phyloP scores from a whole-genome alignment of 306 rosid species.

The Castanospermum australe region DNA sequence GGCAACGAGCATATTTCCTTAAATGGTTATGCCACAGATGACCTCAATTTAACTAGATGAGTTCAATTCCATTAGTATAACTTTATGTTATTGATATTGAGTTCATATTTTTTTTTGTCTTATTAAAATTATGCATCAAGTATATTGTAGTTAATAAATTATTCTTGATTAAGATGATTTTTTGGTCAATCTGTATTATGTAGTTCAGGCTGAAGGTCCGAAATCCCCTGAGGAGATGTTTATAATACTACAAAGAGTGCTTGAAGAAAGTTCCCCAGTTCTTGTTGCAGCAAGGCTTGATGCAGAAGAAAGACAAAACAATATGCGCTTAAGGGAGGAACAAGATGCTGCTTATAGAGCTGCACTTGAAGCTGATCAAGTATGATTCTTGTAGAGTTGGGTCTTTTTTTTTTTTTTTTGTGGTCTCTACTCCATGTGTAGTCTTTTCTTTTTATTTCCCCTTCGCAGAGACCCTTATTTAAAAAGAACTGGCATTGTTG shows the following conservation, averaged over 20 bases:
- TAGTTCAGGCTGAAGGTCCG: constrained; percentile 81
- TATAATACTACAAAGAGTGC: constrained; percentile 69
- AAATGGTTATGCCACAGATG: constrained; percentile 9
- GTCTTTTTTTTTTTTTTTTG: constrained; percentile 9
- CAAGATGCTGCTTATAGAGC: constrained; percentile 99
- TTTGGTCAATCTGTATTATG: constrained; percentile 22
- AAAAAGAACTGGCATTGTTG: constrained; percentile 12
- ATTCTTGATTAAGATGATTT: constrained; percentile 16
- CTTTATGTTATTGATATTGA: not conserved
- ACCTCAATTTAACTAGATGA: not conserved
- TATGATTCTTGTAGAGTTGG: constrained; percentile 37
- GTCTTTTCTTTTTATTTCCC: not conserved
- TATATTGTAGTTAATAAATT: constrained; percentile 2
- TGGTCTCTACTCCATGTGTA: not conserved
- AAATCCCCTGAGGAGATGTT: constrained; percentile 91
- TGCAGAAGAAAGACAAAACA: constrained; percentile 88
- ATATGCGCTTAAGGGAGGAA: constrained; percentile 86
- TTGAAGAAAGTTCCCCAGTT: constrained; percentile 88
- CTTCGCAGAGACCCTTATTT: constrained; percentile 13
- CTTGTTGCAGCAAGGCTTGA: constrained; percentile 82
- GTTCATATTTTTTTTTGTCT: not conserved
- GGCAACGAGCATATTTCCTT: no score
- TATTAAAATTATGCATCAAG: constrained; percentile 7
- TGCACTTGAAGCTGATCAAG: constrained; percentile 99
- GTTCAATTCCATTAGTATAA: not conserved